Base-by-base conservation (phyloP, 2,329 filamentous ascomycete genomes). In the Fusarium coffeatum region DNA sequence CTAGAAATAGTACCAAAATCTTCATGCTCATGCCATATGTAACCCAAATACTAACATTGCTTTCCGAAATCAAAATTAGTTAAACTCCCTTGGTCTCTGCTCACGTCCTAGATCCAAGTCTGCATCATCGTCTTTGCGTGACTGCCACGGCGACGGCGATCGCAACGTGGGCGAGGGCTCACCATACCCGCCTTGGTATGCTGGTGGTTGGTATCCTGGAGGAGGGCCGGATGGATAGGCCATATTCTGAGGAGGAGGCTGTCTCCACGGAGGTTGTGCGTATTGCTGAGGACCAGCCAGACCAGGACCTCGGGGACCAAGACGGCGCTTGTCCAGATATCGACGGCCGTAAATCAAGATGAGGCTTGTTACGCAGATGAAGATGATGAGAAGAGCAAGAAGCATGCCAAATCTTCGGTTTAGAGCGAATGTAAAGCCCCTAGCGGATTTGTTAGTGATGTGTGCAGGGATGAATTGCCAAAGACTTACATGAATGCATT, bases 391-490 rank as follows among this genome's bases (percentile, higher is more conserved):
- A 25, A 80, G 83, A 11, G 83, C 80, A n/a, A 88, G 81, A 34
- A 84, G 79, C 71, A 81, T 83, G 66, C 84, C 80, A 61, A 82
- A 84, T 47, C 76, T 77, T n/a, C 80, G 72, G 55, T 85, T 85
- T 16, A 84, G 78, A 5, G 88, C 87, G 55, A 90, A 85, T 0
- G 82, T 81, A 74, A 90, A 89, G 25, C 89, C 89, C 8, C 86
- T 88, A 50, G 11, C 42, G 7, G 27, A 11, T 27, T 41, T 22
- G 18, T 56, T 51, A 61, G 69, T 32, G 50, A 43, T 42, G 23
- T 13, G 45, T 10, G 22, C 16, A 8, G 10, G 5, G 10, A 18
- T 20, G 12, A 18, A 8, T 40, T 23, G 11, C 5, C n/a, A 27
- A 30, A 32, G 27, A 79, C 85, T 66, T 79, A 87, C 86, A 89